phyloP scores from a whole-genome alignment of 2,329 filamentous ascomycete species.

The Metarhizium album region DNA sequence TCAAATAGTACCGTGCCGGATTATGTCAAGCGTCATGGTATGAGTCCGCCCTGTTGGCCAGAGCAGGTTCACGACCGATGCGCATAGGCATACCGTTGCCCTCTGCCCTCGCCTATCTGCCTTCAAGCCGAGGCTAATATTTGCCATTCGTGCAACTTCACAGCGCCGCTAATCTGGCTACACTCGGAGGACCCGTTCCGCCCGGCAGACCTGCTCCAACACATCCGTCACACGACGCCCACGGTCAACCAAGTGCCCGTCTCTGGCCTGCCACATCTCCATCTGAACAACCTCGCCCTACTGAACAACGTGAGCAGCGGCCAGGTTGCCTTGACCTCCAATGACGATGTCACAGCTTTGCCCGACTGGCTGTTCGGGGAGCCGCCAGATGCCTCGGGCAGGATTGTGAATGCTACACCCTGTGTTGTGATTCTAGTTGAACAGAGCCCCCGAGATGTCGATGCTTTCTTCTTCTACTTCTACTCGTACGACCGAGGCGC shows the following conservation, averaged over 20 bases:
- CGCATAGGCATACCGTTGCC: too few relatives aligned
- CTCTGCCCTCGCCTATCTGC: background rate
- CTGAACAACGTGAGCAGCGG: constrained; percentile 11
- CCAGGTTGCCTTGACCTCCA: constrained; percentile 16
- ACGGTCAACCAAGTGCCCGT: constrained; percentile 10
- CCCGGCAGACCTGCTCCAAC: constrained; percentile 18
- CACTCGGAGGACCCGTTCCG: constrained; percentile 21
- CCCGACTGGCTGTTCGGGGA: constrained; percentile 17
- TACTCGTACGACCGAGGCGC: constrained; percentile 20
- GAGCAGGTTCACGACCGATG: too few relatives aligned
- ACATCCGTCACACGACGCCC: constrained; percentile 19
- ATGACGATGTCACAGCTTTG: constrained; percentile 13
- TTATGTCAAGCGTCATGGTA: background rate
- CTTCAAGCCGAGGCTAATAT: background rate
- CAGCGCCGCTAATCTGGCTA: constrained; percentile 21
- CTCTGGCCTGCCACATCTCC: constrained; percentile 10
- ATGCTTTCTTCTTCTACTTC: constrained; percentile 23
- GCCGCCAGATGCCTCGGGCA: constrained; percentile 13
- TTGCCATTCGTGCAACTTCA: background rate
- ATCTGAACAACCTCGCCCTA: constrained; percentile 17
- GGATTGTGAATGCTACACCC: constrained; percentile 14
- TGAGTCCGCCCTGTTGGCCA: background rate
- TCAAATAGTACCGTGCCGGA: background rate
- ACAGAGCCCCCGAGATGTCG: constrained; percentile 9
- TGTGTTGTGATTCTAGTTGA: constrained; percentile 19